phyloP scores from a whole-genome alignment of 225 moss, liverwort and hornwort species.

The Bryum argenteum region DNA sequence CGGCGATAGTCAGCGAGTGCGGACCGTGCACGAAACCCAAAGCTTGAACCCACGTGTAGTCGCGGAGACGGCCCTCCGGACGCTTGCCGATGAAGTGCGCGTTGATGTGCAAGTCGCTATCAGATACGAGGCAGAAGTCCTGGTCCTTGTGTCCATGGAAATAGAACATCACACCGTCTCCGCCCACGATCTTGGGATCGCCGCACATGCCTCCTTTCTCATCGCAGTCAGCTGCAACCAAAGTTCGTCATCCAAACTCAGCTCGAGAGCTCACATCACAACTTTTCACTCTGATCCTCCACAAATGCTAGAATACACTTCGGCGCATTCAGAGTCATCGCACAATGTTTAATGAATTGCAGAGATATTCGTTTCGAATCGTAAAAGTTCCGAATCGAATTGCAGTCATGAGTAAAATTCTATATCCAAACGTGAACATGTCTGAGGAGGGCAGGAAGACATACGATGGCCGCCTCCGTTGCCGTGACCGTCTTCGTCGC shows the following conservation, averaged over 20 bases:
- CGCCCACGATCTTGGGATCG: background rate
- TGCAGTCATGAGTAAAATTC: background rate
- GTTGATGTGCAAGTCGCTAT: no score
- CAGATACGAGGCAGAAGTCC: no score
- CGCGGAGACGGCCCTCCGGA: no score
- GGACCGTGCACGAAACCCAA: no score
- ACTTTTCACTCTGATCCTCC: background rate
- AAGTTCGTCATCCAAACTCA: background rate
- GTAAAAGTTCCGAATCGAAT: background rate
- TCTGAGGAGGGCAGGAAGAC: background rate
- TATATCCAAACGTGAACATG: background rate
- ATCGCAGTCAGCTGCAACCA: background rate
- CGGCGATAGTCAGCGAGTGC: no score
- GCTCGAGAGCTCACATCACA: background rate
- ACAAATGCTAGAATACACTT: no score
- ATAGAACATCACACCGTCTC: background rate
- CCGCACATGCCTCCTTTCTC: background rate
- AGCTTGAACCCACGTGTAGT: no score
- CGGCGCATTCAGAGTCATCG: no score
- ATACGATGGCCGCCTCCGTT: background rate
- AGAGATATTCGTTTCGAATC: background rate
- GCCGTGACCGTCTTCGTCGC: background rate
- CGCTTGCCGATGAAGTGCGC: no score
- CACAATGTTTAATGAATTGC: background rate
- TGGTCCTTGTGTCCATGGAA: background rate